Conservation (phyloP, 2,329 filamentous ascomycete species). For the Trichoderma sp. region DNA sequence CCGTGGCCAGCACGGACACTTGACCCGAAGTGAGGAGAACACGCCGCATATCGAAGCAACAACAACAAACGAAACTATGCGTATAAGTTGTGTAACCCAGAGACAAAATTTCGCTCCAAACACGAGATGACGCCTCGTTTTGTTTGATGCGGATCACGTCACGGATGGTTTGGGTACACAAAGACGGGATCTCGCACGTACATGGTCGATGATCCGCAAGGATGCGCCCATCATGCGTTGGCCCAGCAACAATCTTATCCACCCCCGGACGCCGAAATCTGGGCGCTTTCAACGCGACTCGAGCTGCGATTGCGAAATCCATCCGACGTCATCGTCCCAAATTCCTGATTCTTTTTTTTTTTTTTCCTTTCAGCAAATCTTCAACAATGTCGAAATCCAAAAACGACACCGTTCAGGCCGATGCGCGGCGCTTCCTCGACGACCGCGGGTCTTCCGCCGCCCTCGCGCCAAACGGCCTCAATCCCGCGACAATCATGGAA, state of each 20-base stretch:
- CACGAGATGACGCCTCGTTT: neutral
- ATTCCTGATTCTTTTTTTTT: constrained; percentile 6
- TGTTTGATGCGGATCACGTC: neutral
- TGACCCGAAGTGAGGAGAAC: constrained; percentile 67
- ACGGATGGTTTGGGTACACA: neutral
- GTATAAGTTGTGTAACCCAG: neutral
- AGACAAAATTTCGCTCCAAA: neutral
- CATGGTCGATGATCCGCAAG: neutral
- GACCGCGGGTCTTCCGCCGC: constrained; percentile 77
- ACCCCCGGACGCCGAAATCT: neutral
- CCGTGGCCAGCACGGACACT: constrained; percentile 65
- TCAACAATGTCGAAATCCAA: constrained; percentile 38
- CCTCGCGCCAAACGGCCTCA: constrained; percentile 80
- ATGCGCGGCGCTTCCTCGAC: constrained; percentile 80
- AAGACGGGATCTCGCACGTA: neutral
- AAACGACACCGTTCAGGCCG: constrained; percentile 64
- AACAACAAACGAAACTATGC: neutral
- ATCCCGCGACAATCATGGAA: constrained; percentile 93
- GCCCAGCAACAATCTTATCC: constrained; percentile 47
- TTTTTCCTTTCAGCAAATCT: neutral
- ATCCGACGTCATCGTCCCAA: constrained; percentile 15
- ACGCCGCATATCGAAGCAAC: constrained; percentile 30
- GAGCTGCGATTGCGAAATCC: constrained; percentile 21
- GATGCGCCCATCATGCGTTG: constrained; percentile 28
- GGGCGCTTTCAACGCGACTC: constrained; percentile 16